phyloP scores from a whole-genome alignment of 2,329 filamentous ascomycete species.

The Parastagonospora avenae region DNA sequence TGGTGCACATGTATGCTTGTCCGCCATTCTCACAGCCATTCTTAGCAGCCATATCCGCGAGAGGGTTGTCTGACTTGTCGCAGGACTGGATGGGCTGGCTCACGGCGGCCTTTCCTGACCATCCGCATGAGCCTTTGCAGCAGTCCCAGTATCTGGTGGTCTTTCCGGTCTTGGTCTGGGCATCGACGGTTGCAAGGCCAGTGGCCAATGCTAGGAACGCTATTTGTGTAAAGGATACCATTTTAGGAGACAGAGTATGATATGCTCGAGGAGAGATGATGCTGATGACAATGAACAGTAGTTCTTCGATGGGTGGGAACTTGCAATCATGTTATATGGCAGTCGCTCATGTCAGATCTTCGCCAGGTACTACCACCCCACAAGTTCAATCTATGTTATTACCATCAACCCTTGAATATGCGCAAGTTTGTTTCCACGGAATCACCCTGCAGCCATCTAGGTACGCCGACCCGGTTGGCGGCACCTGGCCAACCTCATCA shows the following conservation, averaged over 20 bases:
- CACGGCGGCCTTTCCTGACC: conserved; percentile 63
- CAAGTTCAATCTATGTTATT: conserved; percentile 1
- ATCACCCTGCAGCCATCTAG: not conserved
- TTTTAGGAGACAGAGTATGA: conserved; percentile 9
- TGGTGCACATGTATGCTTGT: conserved; percentile 62
- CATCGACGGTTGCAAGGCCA: conserved; percentile 32
- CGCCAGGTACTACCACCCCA: not conserved
- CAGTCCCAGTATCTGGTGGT: conserved; percentile 60
- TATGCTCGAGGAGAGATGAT: not conserved
- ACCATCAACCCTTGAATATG: not conserved
- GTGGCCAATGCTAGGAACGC: conserved; percentile 32
- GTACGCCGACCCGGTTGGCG: conserved; percentile 7
- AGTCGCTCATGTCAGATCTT: not conserved
- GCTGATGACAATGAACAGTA: not conserved
- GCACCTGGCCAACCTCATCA: conserved; percentile 7
- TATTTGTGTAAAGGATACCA: conserved; percentile 37
- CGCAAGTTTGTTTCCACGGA: conserved; percentile 1
- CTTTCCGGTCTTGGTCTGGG: conserved; percentile 33
- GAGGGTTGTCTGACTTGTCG: conserved; percentile 60
- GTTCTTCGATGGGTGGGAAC: not conserved
- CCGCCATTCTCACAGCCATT: conserved; percentile 63
- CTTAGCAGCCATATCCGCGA: conserved; percentile 56
- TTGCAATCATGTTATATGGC: not conserved
- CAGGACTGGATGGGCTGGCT: conserved; percentile 60
- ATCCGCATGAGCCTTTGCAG: conserved; percentile 71